Conservation (phyloP, 2,329 filamentous ascomycete species). For the Diaporthe helianthi region DNA sequence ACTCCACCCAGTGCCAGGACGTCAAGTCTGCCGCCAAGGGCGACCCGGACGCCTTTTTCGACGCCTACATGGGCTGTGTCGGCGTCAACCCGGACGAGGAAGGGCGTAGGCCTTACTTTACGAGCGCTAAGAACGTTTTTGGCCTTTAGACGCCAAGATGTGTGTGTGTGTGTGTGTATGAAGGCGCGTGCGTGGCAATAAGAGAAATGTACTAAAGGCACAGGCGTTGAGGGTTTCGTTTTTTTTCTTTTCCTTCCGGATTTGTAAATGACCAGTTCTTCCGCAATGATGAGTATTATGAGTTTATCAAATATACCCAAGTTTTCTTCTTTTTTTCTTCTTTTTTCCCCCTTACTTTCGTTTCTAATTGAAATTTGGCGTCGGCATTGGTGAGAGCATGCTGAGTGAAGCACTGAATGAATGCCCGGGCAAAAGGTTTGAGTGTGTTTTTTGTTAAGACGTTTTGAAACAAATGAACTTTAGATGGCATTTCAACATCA, state of each 20-base stretch:
- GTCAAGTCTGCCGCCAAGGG: conserved; percentile 45
- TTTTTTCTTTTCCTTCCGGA: not conserved
- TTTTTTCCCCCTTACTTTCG: too few species aligned
- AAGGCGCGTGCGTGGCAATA: not conserved
- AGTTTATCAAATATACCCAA: conserved; percentile 13
- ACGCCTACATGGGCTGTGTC: conserved; percentile 57
- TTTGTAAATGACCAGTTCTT: not conserved
- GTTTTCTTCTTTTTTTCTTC: too few species aligned
- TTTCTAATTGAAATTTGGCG: not conserved
- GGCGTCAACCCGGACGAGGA: conserved; percentile 41
- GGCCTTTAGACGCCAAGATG: conserved; percentile 38
- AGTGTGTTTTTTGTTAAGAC: not conserved
- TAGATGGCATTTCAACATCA: too few species aligned
- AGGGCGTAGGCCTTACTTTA: conserved; percentile 50
- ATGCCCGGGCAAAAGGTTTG: too few species aligned
- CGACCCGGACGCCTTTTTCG: conserved; percentile 51
- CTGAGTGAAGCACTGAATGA: not conserved
- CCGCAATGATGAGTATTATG: not conserved
- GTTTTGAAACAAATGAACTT: not conserved
- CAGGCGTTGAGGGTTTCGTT: not conserved
- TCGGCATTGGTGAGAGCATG: too few species aligned
- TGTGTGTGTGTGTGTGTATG: too few species aligned
- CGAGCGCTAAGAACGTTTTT: conserved; percentile 56
- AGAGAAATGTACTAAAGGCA: not conserved
- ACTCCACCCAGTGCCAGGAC: conserved; percentile 51